These are phyloP conservation scores for Myriosclerotinia curreyana DNA, from an alignment of 2,329 filamentous ascomycete species.

Conservation along the genomic window DNA sequence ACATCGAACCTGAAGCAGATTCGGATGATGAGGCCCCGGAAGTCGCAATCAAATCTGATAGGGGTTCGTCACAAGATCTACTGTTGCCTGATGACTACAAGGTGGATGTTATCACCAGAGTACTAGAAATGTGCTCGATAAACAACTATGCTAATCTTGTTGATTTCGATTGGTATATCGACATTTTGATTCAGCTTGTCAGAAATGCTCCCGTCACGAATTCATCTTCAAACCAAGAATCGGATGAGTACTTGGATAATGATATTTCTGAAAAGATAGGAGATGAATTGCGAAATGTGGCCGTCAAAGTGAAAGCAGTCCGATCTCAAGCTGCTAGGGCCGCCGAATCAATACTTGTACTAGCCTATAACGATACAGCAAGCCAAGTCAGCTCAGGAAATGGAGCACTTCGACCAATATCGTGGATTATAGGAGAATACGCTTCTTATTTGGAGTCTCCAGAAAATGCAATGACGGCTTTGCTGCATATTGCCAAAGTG, in stretches of 20 bases:
- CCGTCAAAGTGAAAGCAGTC: conserved; percentile 85
- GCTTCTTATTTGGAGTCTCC: conserved; percentile 67
- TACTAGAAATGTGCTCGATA: conserved; percentile 84
- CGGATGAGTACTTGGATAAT: conserved; percentile 29
- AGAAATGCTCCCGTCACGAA: conserved; percentile 60
- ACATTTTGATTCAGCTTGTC: conserved; percentile 81
- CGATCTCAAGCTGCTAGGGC: conserved; percentile 77
- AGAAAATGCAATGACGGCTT: conserved; percentile 67
- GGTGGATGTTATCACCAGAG: conserved; percentile 74
- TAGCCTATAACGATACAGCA: conserved; percentile 53
- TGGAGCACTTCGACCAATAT: conserved; percentile 69
- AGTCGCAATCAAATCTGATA: conserved; percentile 47
- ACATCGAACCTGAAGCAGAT: conserved; percentile 43
- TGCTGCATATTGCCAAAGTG: conserved; percentile 64
- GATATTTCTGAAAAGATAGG: conserved; percentile 70
- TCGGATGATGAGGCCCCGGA: conserved; percentile 57
- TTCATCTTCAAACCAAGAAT: conserved; percentile 28
- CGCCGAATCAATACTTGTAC: conserved; percentile 70
- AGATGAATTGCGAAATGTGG: conserved; percentile 81
- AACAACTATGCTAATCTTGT: conserved; percentile 81
- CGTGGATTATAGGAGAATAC: conserved; percentile 90
- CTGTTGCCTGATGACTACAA: conserved; percentile 84
- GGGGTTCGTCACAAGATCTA: conserved; percentile 51
- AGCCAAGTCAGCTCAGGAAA: conserved; percentile 55
- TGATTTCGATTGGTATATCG: conserved; percentile 98